Evolutionary conservation across 306 rosid genomes (phyloP).

Genomic region (Cyamopsis tetragonoloba): DNA sequence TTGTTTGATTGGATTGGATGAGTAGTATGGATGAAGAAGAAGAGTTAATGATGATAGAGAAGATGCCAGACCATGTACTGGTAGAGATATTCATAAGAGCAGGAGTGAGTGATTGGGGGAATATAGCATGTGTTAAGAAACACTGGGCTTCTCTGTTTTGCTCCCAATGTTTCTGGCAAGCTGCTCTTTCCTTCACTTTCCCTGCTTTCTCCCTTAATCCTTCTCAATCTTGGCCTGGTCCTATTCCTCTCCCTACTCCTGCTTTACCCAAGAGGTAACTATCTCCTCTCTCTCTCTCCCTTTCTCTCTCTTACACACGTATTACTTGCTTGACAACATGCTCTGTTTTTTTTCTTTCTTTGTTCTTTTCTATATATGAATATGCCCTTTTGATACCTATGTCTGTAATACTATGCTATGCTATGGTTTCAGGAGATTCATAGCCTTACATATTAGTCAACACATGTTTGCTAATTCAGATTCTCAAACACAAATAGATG

Average conservation of each 20-base stretch:
- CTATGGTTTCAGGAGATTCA: constrained; percentile 70
- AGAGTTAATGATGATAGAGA: constrained; percentile 28
- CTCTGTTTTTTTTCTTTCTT: too few species aligned
- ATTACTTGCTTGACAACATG: background rate
- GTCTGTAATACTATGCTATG: too few species aligned
- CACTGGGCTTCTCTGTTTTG: constrained; percentile 65
- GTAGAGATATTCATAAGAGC: constrained; percentile 62
- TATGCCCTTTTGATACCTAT: too few species aligned
- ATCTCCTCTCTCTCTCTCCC: too few species aligned
- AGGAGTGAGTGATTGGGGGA: constrained; percentile 50
- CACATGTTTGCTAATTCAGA: constrained; percentile 46
- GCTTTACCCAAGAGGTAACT: constrained; percentile 47
- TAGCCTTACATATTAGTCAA: constrained; percentile 51
- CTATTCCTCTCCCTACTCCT: constrained; percentile 57
- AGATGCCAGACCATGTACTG: constrained; percentile 65
- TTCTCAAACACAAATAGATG: constrained; percentile 41
- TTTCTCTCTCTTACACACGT: too few species aligned
- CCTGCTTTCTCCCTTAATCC: constrained; percentile 46
- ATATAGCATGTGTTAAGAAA: constrained; percentile 51
- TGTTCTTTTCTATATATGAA: too few species aligned
- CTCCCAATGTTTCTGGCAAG: constrained; percentile 64
- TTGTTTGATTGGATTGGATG: background rate
- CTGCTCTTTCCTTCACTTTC: constrained; percentile 47
- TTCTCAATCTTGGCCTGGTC: constrained; percentile 65
- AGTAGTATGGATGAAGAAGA: background rate